phyloP scores from a whole-genome alignment of 805 yeast genomes.

The Wickerhamiella domercqiae region DNA sequence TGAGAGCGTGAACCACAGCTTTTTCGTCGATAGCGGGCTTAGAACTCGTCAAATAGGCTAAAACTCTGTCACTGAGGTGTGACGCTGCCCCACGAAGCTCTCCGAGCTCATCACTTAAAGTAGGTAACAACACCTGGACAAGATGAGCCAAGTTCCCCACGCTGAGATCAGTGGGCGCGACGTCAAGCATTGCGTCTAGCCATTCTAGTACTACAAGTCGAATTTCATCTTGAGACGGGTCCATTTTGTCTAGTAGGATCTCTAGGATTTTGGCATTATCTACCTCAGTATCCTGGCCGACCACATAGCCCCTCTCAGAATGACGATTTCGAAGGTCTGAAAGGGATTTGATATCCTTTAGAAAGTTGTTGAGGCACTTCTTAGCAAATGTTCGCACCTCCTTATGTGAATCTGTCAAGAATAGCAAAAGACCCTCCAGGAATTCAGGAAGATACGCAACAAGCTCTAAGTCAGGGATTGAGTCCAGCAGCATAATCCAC shows the following conservation, averaged over 20 bases:
- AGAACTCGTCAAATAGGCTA: constrained; percentile 17
- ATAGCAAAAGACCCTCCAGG: constrained; percentile 66
- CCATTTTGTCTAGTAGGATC: constrained; percentile 66
- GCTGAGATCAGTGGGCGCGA: constrained; percentile 58
- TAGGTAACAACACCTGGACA: constrained; percentile 48
- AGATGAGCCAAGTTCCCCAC: constrained; percentile 61
- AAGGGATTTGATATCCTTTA: constrained; percentile 69
- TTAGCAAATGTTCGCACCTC: constrained; percentile 82
- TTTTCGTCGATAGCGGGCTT: constrained; percentile 22
- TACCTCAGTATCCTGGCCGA: constrained; percentile 69
- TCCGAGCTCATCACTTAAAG: constrained; percentile 38
- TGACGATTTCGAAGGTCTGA: constrained; percentile 38
- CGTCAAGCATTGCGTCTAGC: constrained; percentile 57
- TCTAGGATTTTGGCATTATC: constrained; percentile 70
- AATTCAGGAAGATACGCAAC: constrained; percentile 80
- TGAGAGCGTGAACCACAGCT: constrained; percentile 31
- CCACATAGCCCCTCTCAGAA: constrained; percentile 28
- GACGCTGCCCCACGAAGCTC: constrained; percentile 39
- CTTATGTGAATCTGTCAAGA: constrained; percentile 65
- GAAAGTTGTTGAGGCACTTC: constrained; percentile 52
- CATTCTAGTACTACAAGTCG: constrained; percentile 69
- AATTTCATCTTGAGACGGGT: constrained; percentile 57
- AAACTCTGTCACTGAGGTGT: constrained; percentile 40
- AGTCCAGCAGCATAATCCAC: constrained; percentile 85
- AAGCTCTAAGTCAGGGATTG: constrained; percentile 81